Evolutionary conservation across 2,329 filamentous ascomycete genomes (phyloP).

Genomic region (Zymoseptoria tritici): DNA sequence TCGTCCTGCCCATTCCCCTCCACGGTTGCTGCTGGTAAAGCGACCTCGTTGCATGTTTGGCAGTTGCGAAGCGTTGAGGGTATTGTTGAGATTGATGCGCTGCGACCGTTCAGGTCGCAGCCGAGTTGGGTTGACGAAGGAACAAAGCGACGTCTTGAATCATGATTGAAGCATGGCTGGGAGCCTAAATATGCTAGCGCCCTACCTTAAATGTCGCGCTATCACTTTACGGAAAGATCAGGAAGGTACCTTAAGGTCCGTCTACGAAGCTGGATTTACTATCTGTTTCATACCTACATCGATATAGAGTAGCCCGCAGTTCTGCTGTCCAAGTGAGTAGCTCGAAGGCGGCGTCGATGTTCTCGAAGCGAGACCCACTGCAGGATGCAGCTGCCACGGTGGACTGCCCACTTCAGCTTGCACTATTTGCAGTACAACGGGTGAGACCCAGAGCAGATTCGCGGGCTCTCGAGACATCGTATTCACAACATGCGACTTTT

Average conservation of each 20-base stretch:
- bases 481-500: constrained; percentile 1
- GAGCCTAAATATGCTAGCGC: background rate
- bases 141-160: background rate
- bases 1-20: background rate
- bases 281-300: too few relatives aligned
- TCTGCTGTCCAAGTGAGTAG: too few relatives aligned
- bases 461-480: too few relatives aligned
- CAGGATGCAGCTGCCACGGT: too few relatives aligned
- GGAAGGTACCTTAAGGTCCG: too few relatives aligned
- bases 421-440: too few relatives aligned
- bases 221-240: background rate
- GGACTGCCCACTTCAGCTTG: too few relatives aligned
- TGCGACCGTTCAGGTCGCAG: background rate
- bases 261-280: too few relatives aligned
- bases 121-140: background rate
- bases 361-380: too few relatives aligned
- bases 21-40: background rate
- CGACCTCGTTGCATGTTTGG: background rate
- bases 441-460: too few relatives aligned
- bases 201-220: background rate
- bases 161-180: background rate
- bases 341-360: too few relatives aligned
- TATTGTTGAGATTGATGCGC: background rate
- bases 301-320: too few relatives aligned
- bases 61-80: background rate